A percentile compares a stretch with the other conserved stretches of the same genome.
phyloP scores from a whole-genome alignment of 2,329 filamentous ascomycete genomes.

The Phialophora macrospora region DNA sequence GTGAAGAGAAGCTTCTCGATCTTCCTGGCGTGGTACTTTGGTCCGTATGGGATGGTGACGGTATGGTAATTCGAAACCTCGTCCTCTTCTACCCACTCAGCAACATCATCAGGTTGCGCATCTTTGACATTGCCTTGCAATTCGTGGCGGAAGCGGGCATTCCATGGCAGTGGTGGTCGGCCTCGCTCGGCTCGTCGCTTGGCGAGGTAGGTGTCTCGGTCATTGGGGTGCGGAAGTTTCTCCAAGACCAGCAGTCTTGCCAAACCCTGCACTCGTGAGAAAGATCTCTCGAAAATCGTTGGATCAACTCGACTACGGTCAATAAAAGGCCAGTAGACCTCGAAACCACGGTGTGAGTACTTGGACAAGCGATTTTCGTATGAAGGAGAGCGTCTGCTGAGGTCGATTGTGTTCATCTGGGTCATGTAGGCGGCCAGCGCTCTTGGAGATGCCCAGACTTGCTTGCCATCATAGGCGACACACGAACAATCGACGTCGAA shows the following conservation, averaged over 20 bases:
- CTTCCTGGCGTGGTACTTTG: slow-evolving; percentile 49
- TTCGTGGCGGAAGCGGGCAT: slow-evolving; percentile 47
- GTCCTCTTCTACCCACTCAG: slow-evolving; percentile 78
- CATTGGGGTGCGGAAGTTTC: slow-evolving; percentile 69
- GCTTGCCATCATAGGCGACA: slow-evolving; percentile 76
- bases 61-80: slow-evolving; percentile 81
- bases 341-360: slow-evolving; percentile 82
- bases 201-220: slow-evolving; percentile 72
- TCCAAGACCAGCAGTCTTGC: slow-evolving; percentile 80
- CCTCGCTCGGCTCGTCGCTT: slow-evolving; percentile 74
- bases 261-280: slow-evolving; percentile 74
- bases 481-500: slow-evolving; percentile 88
- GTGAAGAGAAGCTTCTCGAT: slow-evolving; percentile 84
- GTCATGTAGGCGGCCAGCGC: slow-evolving; percentile 80
- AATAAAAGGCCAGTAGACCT: slow-evolving; percentile 77
- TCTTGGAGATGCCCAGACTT: slow-evolving; percentile 78
- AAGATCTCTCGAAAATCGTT: slow-evolving; percentile 84
- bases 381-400: slow-evolving; percentile 78
- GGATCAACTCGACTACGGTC: slow-evolving; percentile 79
- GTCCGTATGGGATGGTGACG: slow-evolving; percentile 56
- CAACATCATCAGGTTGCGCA: slow-evolving; percentile 75
- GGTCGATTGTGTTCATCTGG: slow-evolving; percentile 79
- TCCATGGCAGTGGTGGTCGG: slow-evolving; percentile 60
- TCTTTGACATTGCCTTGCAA: slow-evolving; percentile 76
- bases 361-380: slow-evolving; percentile 88